A percentile compares a stretch with the other conserved stretches of the same genome.
Evolutionary conservation across 2,329 filamentous ascomycete genomes (phyloP).

Genomic region (Beauveria scarabaeidicola): DNA sequence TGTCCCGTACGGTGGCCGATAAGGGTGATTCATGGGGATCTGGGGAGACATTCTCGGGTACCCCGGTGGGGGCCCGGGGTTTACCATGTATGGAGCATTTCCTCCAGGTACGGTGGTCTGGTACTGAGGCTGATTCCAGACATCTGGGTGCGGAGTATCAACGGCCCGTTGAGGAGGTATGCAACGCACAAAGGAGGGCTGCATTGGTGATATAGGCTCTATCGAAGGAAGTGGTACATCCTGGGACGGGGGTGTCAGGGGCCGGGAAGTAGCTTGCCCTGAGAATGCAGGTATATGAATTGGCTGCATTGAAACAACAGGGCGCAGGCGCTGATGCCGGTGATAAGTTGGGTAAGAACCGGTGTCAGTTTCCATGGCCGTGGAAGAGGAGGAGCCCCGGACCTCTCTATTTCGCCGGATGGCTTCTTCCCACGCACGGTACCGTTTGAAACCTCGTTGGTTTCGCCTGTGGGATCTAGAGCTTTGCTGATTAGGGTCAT

Average conservation of each 20-base stretch:
- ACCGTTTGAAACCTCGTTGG: conserved; percentile 39
- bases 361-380: neutral
- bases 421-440: conserved; percentile 35
- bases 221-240: conserved; percentile 40
- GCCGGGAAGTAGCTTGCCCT: neutral
- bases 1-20: neutral
- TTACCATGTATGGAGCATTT: neutral
- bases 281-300: neutral
- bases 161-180: conserved; percentile 22
- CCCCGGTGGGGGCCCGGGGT: neutral
- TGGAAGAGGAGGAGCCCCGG: neutral
- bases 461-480: conserved; percentile 17
- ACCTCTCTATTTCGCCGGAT: conserved; percentile 22
- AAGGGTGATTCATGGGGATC: neutral
- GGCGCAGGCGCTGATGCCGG: neutral
- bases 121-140: neutral
- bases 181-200: conserved; percentile 27
- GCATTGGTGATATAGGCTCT: conserved; percentile 33
- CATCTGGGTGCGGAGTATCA: conserved; percentile 12
- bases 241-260: conserved; percentile 19
- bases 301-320: neutral
- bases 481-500: neutral
- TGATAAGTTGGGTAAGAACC: neutral
- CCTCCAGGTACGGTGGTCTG: neutral
- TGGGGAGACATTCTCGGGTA: neutral